Evolutionary conservation across 495 filamentous ascomycete genomes (phyloP).

Genomic region (Hypoxylon lienhwacheense): DNA sequence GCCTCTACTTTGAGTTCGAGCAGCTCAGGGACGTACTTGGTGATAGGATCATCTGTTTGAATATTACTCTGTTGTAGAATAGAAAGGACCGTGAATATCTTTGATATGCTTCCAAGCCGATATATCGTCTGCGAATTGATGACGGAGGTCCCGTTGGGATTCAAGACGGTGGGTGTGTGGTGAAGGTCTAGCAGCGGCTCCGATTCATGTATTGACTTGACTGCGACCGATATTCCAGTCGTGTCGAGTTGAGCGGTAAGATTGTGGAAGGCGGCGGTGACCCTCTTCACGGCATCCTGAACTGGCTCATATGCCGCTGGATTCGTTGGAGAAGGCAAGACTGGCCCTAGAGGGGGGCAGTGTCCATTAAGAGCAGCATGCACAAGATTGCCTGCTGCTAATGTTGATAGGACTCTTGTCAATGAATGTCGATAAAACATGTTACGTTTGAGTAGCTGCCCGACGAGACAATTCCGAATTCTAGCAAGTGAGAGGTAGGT

Average conservation of each 20-base stretch:
- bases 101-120: constrained; percentile 55
- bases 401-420: background rate
- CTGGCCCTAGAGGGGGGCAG: constrained; percentile 42
- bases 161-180: constrained; percentile 38
- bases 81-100: constrained; percentile 53
- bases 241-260: constrained; percentile 25
- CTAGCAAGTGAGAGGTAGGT: too few species aligned
- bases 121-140: constrained; percentile 55
- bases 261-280: constrained; percentile 21
- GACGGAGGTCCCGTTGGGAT: constrained; percentile 29
- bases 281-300: constrained; percentile 7
- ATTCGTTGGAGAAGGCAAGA: constrained; percentile 37
- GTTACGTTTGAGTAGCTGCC: background rate
- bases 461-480: too few species aligned
- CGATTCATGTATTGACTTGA: constrained; percentile 44
- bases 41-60: constrained; percentile 50
- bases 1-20: constrained; percentile 33
- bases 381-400: constrained; percentile 13
- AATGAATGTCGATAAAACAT: constrained; percentile 2
- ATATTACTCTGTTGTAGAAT: constrained; percentile 43
- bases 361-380: constrained; percentile 38
- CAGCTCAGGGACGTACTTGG: constrained; percentile 50
- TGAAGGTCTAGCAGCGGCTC: constrained; percentile 37
- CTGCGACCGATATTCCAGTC: constrained; percentile 40
- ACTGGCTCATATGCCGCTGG: constrained; percentile 29